Conservation (phyloP, 129 eudicot genomes). For the Kitagawia praeruptora region DNA sequence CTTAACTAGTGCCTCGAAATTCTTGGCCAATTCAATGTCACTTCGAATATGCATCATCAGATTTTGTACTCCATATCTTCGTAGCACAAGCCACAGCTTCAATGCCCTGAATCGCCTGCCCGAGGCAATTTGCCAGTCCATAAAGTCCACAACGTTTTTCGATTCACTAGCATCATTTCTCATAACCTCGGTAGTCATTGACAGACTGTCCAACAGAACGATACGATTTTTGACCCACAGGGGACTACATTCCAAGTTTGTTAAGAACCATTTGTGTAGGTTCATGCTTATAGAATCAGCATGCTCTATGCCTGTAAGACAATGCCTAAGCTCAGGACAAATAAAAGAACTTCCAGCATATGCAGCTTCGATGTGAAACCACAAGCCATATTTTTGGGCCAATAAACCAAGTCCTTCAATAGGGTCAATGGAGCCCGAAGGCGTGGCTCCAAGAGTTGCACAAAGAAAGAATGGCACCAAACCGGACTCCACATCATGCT, state of each 20-base stretch:
- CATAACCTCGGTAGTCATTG: conserved; percentile 28
- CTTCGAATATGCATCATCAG: conserved; percentile 23
- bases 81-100: conserved; percentile 34
- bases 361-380: conserved; percentile 59
- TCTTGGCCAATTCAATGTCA: conserved; percentile 29
- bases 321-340: conserved; percentile 34
- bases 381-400: conserved; percentile 27
- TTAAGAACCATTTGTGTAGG: conserved; percentile 39
- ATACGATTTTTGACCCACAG: conserved; percentile 35
- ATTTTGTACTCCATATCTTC: conserved; percentile 32
- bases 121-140: conserved; percentile 39
- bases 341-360: conserved; percentile 47
- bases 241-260: conserved; percentile 36
- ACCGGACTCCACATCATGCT: background rate
- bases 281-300: conserved; percentile 38
- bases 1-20: conserved; percentile 24
- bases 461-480: conserved; percentile 1
- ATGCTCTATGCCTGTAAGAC: conserved; percentile 25
- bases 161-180: conserved; percentile 28
- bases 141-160: conserved; percentile 30
- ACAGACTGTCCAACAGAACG: conserved; percentile 19
- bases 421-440: conserved; percentile 25
- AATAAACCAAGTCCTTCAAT: conserved; percentile 22
- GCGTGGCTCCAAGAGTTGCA: conserved; percentile 9
- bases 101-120: conserved; percentile 33